phyloP scores from a whole-genome alignment of 805 yeast genomes.

The Sporopachydermia quercuum region DNA sequence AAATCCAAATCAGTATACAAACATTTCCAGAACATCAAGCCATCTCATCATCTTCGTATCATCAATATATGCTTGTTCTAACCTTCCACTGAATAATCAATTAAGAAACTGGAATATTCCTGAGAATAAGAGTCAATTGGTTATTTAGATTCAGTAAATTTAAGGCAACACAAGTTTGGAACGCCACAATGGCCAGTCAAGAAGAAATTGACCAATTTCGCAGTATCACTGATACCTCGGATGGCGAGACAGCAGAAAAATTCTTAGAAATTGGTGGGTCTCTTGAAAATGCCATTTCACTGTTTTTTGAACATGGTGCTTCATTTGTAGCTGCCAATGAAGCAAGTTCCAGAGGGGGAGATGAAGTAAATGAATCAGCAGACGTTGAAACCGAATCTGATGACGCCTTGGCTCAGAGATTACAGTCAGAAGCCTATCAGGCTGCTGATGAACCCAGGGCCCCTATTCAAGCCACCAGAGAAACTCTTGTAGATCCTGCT shows the following conservation, averaged over 20 bases:
- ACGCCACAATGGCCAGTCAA: constrained; percentile 10
- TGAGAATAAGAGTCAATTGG: too few relatives aligned
- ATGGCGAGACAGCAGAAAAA: constrained; percentile 51
- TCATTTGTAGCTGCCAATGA: constrained; percentile 15
- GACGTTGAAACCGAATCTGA: constrained; percentile 20
- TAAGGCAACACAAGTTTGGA: too few relatives aligned
- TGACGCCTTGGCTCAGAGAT: constrained; percentile 41
- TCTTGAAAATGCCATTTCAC: constrained; percentile 70
- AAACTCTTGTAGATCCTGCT: constrained; percentile 48
- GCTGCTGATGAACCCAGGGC: constrained; percentile 47
- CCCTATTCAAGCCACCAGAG: constrained; percentile 66
- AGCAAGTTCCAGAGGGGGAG: constrained; percentile 16
- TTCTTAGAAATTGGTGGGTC: constrained; percentile 70
- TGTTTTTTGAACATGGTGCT: constrained; percentile 58
- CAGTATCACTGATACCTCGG: constrained; percentile 69
- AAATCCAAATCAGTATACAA: too few relatives aligned
- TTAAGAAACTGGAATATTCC: too few relatives aligned
- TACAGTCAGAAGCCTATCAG: constrained; percentile 48
- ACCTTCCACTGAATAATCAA: too few relatives aligned
- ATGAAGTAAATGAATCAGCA: constrained; percentile 3
- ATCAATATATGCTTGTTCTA: too few relatives aligned
- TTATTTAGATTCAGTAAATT: too few relatives aligned
- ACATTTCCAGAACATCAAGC: too few relatives aligned
- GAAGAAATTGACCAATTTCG: constrained; percentile 57
- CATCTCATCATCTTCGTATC: too few relatives aligned